A percentile compares a stretch with the other conserved stretches of the same genome.
Evolutionary conservation across 495 filamentous ascomycete genomes (phyloP).

Genomic region (Tuber calosporum): DNA sequence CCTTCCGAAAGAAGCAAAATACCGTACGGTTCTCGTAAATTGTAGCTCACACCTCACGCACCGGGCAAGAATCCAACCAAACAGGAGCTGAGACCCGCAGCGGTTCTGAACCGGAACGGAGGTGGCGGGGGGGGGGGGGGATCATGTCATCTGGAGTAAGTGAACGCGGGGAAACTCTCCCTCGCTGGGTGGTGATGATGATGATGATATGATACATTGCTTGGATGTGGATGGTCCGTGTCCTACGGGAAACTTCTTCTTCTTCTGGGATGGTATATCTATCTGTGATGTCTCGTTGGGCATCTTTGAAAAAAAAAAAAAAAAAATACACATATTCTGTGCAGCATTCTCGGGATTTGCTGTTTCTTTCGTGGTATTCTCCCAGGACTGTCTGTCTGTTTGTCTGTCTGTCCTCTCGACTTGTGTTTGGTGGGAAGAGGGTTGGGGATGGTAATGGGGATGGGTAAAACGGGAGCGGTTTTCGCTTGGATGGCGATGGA

Average conservation of each 20-base stretch:
- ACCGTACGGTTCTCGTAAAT: too few species aligned
- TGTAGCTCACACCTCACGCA: background rate
- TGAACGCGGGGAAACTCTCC: too few species aligned
- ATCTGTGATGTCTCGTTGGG: too few species aligned
- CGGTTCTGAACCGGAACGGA: background rate
- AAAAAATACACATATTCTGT: background rate
- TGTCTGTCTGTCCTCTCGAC: background rate
- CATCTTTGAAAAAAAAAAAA: too few species aligned
- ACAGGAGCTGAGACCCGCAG: background rate
- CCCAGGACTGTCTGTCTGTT: background rate
- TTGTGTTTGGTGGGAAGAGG: background rate
- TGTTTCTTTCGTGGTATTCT: background rate
- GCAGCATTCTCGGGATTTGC: background rate
- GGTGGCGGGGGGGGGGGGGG: too few species aligned
- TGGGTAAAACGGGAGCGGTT: background rate
- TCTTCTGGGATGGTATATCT: too few species aligned
- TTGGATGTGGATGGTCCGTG: too few species aligned
- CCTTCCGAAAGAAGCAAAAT: too few species aligned
- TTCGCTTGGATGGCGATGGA: background rate
- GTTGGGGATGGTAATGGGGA: background rate
- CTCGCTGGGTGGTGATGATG: too few species aligned
- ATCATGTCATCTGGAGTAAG: too few species aligned
- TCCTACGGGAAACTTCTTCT: too few species aligned
- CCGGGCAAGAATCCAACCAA: background rate
- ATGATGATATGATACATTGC: background rate